Conservation (phyloP, 768 basidiomycete species). For the Podaxis sp. region DNA sequence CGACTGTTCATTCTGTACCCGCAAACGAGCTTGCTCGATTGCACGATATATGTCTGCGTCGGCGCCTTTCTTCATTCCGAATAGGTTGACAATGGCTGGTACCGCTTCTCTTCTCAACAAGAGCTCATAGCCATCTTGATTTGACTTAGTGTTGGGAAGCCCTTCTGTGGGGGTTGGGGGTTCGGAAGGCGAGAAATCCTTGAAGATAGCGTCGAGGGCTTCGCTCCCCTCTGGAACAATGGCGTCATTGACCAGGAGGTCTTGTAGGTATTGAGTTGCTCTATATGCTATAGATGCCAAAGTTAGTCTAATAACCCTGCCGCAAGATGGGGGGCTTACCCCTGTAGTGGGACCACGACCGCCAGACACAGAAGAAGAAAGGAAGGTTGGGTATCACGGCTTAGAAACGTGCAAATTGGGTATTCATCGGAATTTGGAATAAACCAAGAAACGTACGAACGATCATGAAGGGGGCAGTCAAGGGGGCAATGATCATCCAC, state of each 20-base stretch:
- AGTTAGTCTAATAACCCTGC: neutral
- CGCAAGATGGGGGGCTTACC: slow-evolving; percentile 37
- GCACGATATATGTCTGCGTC: slow-evolving; percentile 61
- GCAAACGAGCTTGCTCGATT: slow-evolving; percentile 53
- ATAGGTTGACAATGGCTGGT: slow-evolving; percentile 45
- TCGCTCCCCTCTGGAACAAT: slow-evolving; percentile 57
- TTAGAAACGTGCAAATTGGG: slow-evolving; percentile 26
- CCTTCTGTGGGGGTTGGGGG: neutral
- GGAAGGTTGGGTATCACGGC: slow-evolving; percentile 83
- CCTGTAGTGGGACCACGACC: slow-evolving; percentile 83
- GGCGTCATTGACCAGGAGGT: slow-evolving; percentile 52
- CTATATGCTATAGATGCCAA: slow-evolving; percentile 51
- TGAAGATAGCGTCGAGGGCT: slow-evolving; percentile 60
- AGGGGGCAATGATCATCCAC: slow-evolving; percentile 66
- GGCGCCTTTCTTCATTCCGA: slow-evolving; percentile 45
- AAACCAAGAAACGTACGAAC: slow-evolving; percentile 55
- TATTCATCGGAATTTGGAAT: neutral
- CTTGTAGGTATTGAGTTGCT: slow-evolving; percentile 66
- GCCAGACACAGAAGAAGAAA: slow-evolving; percentile 84
- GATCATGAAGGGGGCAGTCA: slow-evolving; percentile 75
- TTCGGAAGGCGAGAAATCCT: slow-evolving; percentile 17
- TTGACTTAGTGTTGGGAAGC: slow-evolving; percentile 13
- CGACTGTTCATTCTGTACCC: slow-evolving; percentile 25
- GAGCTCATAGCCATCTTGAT: slow-evolving; percentile 27
- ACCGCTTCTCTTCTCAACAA: slow-evolving; percentile 56